A percentile compares a stretch with the other conserved stretches of the same genome.
Evolutionary conservation across 2,329 filamentous ascomycete species (phyloP).

Genomic region (Xylariaceae sp.): DNA sequence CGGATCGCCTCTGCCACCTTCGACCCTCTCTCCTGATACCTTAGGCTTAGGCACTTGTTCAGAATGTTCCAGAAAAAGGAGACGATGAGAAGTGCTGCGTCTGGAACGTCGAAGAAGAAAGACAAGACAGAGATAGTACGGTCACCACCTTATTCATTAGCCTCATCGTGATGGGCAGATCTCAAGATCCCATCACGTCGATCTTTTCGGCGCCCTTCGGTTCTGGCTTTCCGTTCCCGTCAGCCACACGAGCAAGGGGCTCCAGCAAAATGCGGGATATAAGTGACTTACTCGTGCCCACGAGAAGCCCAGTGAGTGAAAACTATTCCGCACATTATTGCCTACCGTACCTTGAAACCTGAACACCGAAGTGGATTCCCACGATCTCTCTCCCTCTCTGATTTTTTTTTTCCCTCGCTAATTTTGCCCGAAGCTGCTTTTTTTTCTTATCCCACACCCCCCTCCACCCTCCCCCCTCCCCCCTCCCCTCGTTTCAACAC

Average conservation of each 20-base stretch:
- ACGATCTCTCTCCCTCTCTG: neutral
- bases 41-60: neutral
- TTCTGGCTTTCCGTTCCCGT: neutral
- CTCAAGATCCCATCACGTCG: neutral
- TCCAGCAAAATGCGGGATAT: neutral
- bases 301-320: neutral
- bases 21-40: neutral
- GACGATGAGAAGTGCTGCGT: neutral
- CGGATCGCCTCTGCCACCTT: neutral
- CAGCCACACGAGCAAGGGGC: neutral
- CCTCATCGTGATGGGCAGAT: neutral
- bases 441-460: neutral
- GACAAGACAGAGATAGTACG: neutral
- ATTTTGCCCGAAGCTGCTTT: neutral
- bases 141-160: neutral
- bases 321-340: neutral
- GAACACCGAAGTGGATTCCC: neutral
- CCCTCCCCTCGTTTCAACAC: neutral
- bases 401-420: neutral
- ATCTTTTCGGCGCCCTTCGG: neutral
- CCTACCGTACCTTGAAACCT: neutral
- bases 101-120: neutral
- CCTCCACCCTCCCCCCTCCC: no score
- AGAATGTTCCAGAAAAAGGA: neutral
- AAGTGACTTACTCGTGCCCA: neutral